Evolutionary conservation across 2,329 filamentous ascomycete genomes (phyloP).

Genomic region (Colletotrichum musicola): DNA sequence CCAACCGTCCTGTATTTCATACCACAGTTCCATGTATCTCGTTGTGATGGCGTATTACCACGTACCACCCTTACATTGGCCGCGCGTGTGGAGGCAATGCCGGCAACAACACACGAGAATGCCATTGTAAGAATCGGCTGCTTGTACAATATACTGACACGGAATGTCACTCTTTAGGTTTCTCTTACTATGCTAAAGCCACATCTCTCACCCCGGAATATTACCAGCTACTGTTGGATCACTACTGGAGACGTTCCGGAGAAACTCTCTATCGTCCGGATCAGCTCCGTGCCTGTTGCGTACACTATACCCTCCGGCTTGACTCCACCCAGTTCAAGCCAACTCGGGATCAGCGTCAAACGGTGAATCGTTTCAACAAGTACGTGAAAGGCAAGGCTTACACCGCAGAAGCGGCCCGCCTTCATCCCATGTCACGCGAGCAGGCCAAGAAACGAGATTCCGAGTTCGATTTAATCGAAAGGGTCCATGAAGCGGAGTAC

Average conservation of each 20-base stretch:
- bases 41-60: constrained; percentile 11
- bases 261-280: constrained; percentile 83
- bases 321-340: constrained; percentile 75
- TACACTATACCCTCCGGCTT: constrained; percentile 87
- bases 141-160: constrained; percentile 40
- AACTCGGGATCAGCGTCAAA: constrained; percentile 79
- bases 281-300: constrained; percentile 85
- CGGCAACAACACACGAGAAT: constrained; percentile 3
- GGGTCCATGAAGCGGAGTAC: constrained; percentile 78
- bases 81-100: constrained; percentile 1
- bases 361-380: constrained; percentile 81
- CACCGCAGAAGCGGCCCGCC: constrained; percentile 70
- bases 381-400: constrained; percentile 78
- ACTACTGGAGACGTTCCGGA: constrained; percentile 82
- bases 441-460: constrained; percentile 73
- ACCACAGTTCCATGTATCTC: constrained; percentile 10
- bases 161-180: constrained; percentile 62
- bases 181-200: constrained; percentile 78
- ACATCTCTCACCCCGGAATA: constrained; percentile 72
- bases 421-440: constrained; percentile 76
- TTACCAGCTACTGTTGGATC: constrained; percentile 79
- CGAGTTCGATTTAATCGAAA: constrained; percentile 74
- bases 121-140: constrained; percentile 5
- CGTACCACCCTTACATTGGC: constrained; percentile 9
- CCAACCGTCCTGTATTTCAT: constrained; percentile 15